Conservation (phyloP, 208 protist species). For the Leishmania lainsoni region DNA sequence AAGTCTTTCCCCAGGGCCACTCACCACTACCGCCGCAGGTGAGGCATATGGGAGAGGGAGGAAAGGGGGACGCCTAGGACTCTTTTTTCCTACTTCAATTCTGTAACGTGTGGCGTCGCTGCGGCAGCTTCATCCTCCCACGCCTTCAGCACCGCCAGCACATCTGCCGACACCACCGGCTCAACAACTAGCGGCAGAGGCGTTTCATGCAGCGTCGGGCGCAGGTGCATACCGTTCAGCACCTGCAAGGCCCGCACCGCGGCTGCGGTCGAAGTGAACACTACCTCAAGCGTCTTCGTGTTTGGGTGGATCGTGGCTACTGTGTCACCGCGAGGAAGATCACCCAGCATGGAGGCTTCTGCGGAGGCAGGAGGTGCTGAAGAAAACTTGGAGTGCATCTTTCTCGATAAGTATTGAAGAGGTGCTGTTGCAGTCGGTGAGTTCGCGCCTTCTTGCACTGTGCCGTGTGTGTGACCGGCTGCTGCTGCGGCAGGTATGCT, state of each 20-base stretch:
- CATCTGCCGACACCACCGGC: constrained; percentile 70
- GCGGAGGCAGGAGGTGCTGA: not conserved
- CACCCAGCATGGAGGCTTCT: not conserved
- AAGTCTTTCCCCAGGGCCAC: not conserved
- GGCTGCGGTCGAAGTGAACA: constrained; percentile 47
- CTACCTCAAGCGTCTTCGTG: constrained; percentile 67
- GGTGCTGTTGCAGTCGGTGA: not conserved
- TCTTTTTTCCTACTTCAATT: not conserved
- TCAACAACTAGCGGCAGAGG: constrained; percentile 48
- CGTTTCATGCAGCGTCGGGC: constrained; percentile 6
- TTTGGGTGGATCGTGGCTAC: constrained; percentile 22
- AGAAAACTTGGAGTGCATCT: not conserved
- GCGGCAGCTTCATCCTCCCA: constrained; percentile 22
- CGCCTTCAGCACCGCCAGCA: constrained; percentile 42
- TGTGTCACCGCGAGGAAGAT: constrained; percentile 18
- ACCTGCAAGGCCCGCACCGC: constrained; percentile 55
- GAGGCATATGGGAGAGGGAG: not conserved
- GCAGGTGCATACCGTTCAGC: constrained; percentile 42
- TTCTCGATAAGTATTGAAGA: not conserved
- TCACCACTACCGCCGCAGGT: not conserved
- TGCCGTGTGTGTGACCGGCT: not conserved
- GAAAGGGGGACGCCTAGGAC: not conserved
- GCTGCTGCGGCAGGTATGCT: constrained; percentile 8
- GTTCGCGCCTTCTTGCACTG: not conserved
- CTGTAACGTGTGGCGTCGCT: not conserved